Conservation (phyloP, 164 flowering plant genomes). For the Taxillus chinensis region DNA sequence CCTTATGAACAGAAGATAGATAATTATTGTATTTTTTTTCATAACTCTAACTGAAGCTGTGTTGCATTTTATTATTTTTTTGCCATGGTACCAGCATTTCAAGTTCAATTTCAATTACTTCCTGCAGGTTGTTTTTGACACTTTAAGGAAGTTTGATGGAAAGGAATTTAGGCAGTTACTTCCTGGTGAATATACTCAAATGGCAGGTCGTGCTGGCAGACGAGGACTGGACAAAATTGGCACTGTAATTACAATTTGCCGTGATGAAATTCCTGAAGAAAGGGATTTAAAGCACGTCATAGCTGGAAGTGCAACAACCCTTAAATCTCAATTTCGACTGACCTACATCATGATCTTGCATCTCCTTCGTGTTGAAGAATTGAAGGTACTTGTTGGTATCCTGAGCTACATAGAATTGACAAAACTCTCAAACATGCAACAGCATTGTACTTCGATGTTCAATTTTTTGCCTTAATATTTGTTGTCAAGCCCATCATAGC, state of each 20-base stretch:
- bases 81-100: no score
- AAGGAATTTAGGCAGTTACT: conserved; percentile 85
- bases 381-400: conserved; percentile 46
- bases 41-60: no score
- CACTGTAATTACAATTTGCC: conserved; percentile 82
- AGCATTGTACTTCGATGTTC: not conserved
- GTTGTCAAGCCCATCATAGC: no score
- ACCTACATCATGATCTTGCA: conserved; percentile 96
- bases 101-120: not conserved
- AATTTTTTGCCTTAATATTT: no score
- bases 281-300: conserved; percentile 64
- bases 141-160: conserved; percentile 93
- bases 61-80: no score
- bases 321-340: conserved; percentile 91
- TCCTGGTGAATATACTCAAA: conserved; percentile 99
- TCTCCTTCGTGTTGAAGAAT: conserved; percentile 94
- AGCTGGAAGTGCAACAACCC: conserved; percentile 80
- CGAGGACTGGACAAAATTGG: conserved; percentile 96
- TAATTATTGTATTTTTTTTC: no score
- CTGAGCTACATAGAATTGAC: not conserved
- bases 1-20: no score
- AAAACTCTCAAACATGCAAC: not conserved
- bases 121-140: conserved; percentile 89
- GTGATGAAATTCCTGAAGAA: conserved; percentile 91
- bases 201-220: conserved; percentile 99